These are phyloP conservation scores for Psilocybe cubensis DNA, from an alignment of 768 basidiomycete species.

Conservation along the genomic window DNA sequence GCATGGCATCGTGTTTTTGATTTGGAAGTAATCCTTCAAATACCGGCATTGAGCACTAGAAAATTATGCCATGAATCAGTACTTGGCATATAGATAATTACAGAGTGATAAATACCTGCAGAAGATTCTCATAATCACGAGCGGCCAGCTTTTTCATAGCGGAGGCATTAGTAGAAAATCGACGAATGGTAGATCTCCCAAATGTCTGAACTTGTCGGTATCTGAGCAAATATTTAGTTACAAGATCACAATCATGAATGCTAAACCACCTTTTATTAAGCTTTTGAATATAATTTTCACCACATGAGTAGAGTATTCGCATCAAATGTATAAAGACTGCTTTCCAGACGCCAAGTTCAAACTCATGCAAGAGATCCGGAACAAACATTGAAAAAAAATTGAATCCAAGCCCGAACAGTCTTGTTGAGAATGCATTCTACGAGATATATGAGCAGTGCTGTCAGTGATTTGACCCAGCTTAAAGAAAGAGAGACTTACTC, in stretches of 20 bases:
- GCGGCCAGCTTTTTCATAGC: conserved; percentile 30
- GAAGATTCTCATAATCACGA: conserved; percentile 35
- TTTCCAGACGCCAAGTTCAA: conserved; percentile 44
- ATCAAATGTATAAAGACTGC: conserved; percentile 37
- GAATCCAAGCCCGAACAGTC: conserved; percentile 19
- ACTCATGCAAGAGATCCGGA: conserved; percentile 42
- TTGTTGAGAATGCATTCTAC: conserved; percentile 37
- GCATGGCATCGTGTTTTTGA: conserved; percentile 24
- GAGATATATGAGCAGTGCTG: background rate
- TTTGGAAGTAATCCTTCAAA: conserved; percentile 35
- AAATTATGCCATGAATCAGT: background rate
- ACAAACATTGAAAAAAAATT: conserved; percentile 33
- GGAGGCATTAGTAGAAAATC: conserved; percentile 28
- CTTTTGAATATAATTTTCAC: conserved; percentile 8
- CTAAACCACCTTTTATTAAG: conserved; percentile 17
- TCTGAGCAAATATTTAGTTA: background rate
- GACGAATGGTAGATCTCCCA: conserved; percentile 24
- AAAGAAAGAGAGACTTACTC: conserved; percentile 20
- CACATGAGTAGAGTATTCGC: conserved; percentile 29
- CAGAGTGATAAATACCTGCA: conserved; percentile 26
- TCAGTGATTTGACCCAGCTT: background rate
- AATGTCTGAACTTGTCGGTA: conserved; percentile 19
- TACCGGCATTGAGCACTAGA: conserved; percentile 35
- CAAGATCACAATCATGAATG: background rate
- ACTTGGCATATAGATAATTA: background rate